Evolutionary conservation across 306 rosid species (phyloP), one percentile per base, ranked within the genome.

Genomic region (Casuarina equisetifolia): DNA sequence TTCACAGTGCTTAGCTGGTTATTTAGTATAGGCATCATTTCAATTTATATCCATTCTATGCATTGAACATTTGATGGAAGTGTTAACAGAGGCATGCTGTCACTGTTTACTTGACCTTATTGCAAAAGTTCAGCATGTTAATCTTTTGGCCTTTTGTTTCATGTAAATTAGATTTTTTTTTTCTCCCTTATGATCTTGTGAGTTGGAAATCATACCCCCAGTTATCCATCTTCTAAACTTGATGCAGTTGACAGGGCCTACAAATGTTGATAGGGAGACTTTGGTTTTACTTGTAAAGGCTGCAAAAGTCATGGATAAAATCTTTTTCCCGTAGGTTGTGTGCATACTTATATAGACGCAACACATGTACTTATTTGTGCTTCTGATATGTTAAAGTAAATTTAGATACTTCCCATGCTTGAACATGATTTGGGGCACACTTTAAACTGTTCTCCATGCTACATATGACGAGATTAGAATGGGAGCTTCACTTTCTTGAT

Each of bases 241-340:
- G 75, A 32, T 85, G 85, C 90, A 92, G 98, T 81, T 95, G 90
- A 75, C 85, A 61, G 97, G 87, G 79, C 88, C 91, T 75, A 66
- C 88, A 9, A 90, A 89, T 74, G 84, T 89, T 40, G 98, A 92
- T 78, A 89, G 63, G 85, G 90, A 87, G 79, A 96, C 91, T 87
- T 85, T 95, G 57, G 86, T 13, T 76, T 80, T 80, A 53, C 76
- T 92, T 71, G 81, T 95, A 77, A 91, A 86, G 86, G 97, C 97
- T 73, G 97, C 98, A 78, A 70, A 80, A 73, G 79, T 92, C 76
- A 87, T 92, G 93, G 93, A 95, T 75, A 91, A 91, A 71, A 93
- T 92, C 73, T 95, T 89, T 85, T 70, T 80, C 85, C 79, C 79
- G 70, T 97, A 95, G 98, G 97, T 95, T 77, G 68, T 74, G 52